Evolutionary conservation across 2,329 filamentous ascomycete genomes (phyloP), one percentile per base, ranked within the genome.

Genomic region (Colletotrichum sp.): DNA sequence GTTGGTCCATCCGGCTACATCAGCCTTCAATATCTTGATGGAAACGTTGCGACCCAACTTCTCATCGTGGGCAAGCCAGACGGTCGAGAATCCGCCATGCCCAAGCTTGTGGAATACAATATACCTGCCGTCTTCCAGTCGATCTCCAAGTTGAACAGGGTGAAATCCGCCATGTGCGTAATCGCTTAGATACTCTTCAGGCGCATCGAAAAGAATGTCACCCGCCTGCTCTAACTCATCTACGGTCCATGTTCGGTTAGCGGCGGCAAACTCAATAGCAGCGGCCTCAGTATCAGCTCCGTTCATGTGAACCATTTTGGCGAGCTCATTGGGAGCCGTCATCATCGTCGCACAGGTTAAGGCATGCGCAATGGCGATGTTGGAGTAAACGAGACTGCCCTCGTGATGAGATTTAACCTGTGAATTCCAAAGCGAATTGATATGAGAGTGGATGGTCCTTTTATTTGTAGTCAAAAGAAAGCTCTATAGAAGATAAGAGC

Each of bases 321-420:
- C 12, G 38, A 3, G 5, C 38, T 48, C n/a, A 5, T 48, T 5
- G 6, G 5, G 38, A 48, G 3, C 7, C 0, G 1, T 5, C 18
- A 48, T 3, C 5, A n/a, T 48, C 18, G 3, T 48, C 38, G 38
- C 38, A n/a, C 18, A 7, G 38, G 3, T n/a, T n/a, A 3, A 48
- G 38, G 38, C 18, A 18, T n/a, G n/a, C n/a, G n/a, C n/a, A n/a
- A n/a, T n/a, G n/a, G n/a, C n/a, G n/a, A n/a, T n/a, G n/a, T n/a
- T n/a, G n/a, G n/a, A n/a, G n/a, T n/a, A n/a, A n/a, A n/a, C n/a
- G n/a, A n/a, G n/a, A n/a, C n/a, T n/a, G n/a, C n/a, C n/a, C n/a
- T n/a, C n/a, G n/a, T n/a, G n/a, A n/a, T n/a, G n/a, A n/a, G n/a
- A n/a, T n/a, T n/a, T n/a, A n/a, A n/a, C n/a, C n/a, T n/a, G n/a